These are phyloP conservation scores for Allium cepa DNA, from an alignment of 106 monocot genomes.

Conservation along the genomic window DNA sequence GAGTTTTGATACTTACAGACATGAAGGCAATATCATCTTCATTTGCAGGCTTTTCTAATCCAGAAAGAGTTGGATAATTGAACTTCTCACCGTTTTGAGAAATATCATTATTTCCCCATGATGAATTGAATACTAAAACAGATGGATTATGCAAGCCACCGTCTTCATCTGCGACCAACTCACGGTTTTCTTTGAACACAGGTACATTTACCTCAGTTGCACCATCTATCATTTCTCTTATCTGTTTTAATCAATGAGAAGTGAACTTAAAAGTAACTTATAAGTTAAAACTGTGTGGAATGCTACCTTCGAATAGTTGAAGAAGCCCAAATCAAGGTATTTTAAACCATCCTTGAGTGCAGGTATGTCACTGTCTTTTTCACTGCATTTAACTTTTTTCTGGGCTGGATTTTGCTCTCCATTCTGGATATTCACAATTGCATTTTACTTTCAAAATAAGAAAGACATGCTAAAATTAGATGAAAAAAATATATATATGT, in stretches of 20 bases:
- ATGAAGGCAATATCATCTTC: conserved; percentile 93
- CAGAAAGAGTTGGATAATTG: conserved; percentile 40
- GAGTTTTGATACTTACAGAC: conserved; percentile 34
- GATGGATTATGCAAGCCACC: conserved; percentile 82
- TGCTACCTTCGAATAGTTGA: conserved; percentile 66
- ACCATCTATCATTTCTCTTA: conserved; percentile 73
- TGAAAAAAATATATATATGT: background rate
- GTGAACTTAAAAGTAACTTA: background rate
- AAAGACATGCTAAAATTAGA: background rate
- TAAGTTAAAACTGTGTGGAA: background rate
- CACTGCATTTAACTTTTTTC: conserved; percentile 12
- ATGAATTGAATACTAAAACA: conserved; percentile 78
- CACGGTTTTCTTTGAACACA: conserved; percentile 50
- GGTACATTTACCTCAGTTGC: conserved; percentile 69
- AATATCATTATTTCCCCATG: conserved; percentile 38
- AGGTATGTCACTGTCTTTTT: conserved; percentile 14
- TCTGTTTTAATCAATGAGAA: conserved; percentile 18
- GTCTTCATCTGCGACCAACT: conserved; percentile 59
- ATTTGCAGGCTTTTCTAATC: conserved; percentile 35
- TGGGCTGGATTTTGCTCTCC: conserved; percentile 11
- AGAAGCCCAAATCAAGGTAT: conserved; percentile 63
- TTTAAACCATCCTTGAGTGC: conserved; percentile 45
- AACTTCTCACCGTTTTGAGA: conserved; percentile 26
- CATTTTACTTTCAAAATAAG: background rate
- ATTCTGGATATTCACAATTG: conserved; percentile 23